Evolutionary conservation across 225 moss, liverwort and hornwort genomes (phyloP).

Genomic region (Polytrichum formosum): DNA sequence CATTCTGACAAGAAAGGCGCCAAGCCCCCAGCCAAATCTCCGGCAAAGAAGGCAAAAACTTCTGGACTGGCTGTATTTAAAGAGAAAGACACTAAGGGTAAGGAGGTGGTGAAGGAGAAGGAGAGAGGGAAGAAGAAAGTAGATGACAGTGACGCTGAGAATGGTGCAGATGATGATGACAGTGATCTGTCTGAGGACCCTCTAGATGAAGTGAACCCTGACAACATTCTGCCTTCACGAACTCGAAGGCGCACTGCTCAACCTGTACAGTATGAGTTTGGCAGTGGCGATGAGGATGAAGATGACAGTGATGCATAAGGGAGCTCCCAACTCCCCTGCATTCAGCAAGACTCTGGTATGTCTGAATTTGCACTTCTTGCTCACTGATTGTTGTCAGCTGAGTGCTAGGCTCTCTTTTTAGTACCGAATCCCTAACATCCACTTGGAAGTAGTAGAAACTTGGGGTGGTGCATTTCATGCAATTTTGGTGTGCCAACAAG

Average conservation of each 20-base stretch:
- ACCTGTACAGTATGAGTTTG: conserved; percentile 56
- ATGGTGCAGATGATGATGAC: conserved; percentile 44
- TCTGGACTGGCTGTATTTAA: conserved; percentile 17
- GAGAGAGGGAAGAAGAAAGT: conserved; percentile 41
- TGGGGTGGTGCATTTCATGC: too few species aligned
- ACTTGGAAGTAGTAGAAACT: too few species aligned
- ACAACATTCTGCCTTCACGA: conserved; percentile 59
- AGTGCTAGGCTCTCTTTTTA: not conserved
- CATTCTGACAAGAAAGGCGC: conserved; percentile 22
- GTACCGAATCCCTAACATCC: too few species aligned
- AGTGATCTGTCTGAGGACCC: conserved; percentile 68
- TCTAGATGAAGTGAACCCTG: conserved; percentile 68
- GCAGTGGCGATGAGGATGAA: conserved; percentile 49
- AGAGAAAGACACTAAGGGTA: conserved; percentile 47
- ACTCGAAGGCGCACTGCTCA: conserved; percentile 60
- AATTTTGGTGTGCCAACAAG: too few species aligned
- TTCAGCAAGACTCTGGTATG: conserved; percentile 13
- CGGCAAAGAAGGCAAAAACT: conserved; percentile 45
- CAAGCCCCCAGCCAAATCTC: conserved; percentile 22
- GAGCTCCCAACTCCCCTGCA: conserved; percentile 1
- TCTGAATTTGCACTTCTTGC: not conserved
- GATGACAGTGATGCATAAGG: conserved; percentile 56
- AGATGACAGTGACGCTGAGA: conserved; percentile 41
- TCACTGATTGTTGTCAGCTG: not conserved
- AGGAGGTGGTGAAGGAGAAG: conserved; percentile 17